Percentiles rank a stretch among this genome's conserved stretches.
These are phyloP conservation scores for Trichoderma atrobrunneum DNA, from an alignment of 2,329 filamentous ascomycete genomes.

Conservation along the genomic window DNA sequence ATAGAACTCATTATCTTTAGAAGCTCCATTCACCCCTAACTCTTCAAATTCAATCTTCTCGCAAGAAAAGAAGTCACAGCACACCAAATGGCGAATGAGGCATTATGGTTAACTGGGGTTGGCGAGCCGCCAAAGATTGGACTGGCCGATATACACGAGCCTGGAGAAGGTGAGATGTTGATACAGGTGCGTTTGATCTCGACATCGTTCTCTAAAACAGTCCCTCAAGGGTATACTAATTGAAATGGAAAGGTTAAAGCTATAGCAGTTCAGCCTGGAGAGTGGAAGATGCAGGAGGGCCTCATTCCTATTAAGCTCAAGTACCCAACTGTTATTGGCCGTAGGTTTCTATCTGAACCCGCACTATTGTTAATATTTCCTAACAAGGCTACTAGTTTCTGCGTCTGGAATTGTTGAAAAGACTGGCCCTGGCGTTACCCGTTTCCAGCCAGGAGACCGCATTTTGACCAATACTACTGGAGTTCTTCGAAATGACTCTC, in stretches of 20 bases:
- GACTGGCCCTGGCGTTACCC: neutral
- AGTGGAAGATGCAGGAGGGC: constrained; percentile 19
- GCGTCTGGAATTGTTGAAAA: constrained; percentile 13
- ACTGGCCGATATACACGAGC: neutral
- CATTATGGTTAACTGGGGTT: neutral
- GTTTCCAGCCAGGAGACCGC: constrained; percentile 7
- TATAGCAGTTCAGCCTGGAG: constrained; percentile 5
- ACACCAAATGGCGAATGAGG: neutral
- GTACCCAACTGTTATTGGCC: constrained; percentile 17
- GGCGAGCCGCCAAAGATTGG: neutral
- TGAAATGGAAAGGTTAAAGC: neutral
- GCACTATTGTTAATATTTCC: neutral
- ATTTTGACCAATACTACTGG: constrained; percentile 12
- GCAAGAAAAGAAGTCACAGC: neutral
- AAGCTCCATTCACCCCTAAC: neutral
- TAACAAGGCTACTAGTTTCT: neutral
- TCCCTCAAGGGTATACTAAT: neutral
- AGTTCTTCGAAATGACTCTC: constrained; percentile 7
- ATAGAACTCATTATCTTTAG: neutral
- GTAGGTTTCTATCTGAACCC: neutral
- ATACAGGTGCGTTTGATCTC: neutral
- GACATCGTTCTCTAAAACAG: too few relatives aligned
- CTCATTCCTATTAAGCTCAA: neutral
- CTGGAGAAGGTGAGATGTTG: constrained; percentile 5
- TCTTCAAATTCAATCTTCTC: neutral